These are phyloP conservation scores for Penicillium coffeae DNA, from an alignment of 495 filamentous ascomycete genomes.

Conservation along the genomic window DNA sequence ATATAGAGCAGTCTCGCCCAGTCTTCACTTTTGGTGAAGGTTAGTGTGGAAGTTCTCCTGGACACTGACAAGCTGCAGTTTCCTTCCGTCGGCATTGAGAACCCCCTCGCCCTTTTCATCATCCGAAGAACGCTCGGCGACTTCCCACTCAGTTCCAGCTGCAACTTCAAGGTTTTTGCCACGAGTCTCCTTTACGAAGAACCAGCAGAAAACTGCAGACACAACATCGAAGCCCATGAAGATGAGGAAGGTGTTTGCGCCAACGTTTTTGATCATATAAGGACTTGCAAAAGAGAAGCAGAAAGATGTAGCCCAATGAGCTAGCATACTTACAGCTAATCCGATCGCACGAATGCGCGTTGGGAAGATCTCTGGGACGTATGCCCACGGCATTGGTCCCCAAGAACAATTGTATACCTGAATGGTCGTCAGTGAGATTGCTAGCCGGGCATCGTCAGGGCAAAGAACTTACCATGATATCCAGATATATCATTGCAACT, in stretches of 20 bases:
- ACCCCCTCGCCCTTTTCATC: constrained; percentile 15
- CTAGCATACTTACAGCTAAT: constrained; percentile 25
- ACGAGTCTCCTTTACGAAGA: constrained; percentile 26
- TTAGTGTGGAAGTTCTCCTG: constrained; percentile 24
- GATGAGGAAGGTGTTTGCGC: constrained; percentile 24
- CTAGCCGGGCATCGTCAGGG: background rate
- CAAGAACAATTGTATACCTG: constrained; percentile 26
- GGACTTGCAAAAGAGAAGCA: constrained; percentile 28
- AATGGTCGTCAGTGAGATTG: background rate
- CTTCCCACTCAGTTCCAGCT: constrained; percentile 25
- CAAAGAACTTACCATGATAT: constrained; percentile 19
- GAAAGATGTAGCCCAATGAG: constrained; percentile 27
- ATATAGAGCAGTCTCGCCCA: background rate
- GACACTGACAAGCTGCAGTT: constrained; percentile 17
- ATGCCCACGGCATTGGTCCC: constrained; percentile 24
- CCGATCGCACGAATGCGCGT: constrained; percentile 25
- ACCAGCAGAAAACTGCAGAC: constrained; percentile 21
- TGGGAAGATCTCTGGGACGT: constrained; percentile 28
- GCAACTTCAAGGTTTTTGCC: constrained; percentile 24
- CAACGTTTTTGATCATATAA: constrained; percentile 25
- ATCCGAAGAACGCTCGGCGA: constrained; percentile 17
- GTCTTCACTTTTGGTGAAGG: constrained; percentile 11
- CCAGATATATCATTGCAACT: constrained; percentile 22
- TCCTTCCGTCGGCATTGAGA: constrained; percentile 12
- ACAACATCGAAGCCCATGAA: constrained; percentile 26